Percentiles rank a stretch among this genome's conserved stretches.
Evolutionary conservation across 257 asterid species (phyloP).

Genomic region (Gynochthodes officinalis): DNA sequence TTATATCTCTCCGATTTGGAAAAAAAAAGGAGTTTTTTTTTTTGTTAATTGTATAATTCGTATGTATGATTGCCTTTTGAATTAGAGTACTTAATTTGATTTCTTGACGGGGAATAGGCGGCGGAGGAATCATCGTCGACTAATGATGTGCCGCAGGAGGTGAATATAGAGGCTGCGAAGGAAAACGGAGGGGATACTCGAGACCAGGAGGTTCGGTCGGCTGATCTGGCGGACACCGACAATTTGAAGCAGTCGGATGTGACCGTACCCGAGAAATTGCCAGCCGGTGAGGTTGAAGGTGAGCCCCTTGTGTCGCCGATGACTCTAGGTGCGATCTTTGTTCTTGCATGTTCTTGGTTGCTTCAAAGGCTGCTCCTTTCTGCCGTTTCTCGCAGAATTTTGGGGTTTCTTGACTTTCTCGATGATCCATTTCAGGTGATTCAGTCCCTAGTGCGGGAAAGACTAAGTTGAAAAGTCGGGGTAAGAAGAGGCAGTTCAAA

Average conservation of each 20-base stretch:
- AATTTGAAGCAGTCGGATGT: conserved; percentile 38
- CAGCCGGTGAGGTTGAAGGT: conserved; percentile 46
- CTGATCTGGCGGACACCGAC: conserved; percentile 54
- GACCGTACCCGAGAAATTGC: conserved; percentile 38
- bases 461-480: conserved; percentile 39
- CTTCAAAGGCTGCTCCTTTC: neutral
- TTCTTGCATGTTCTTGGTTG: conserved; percentile 13
- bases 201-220: conserved; percentile 54
- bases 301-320: conserved; percentile 26
- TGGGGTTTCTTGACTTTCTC: conserved; percentile 12
- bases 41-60: neutral
- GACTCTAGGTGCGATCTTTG: conserved; percentile 26
- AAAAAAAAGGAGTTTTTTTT: too few relatives aligned
- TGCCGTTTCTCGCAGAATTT: conserved; percentile 14
- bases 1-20: too few relatives aligned
- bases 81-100: neutral
- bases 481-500: conserved; percentile 54
- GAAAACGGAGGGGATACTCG: conserved; percentile 42
- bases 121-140: conserved; percentile 66
- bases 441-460: conserved; percentile 39
- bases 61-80: neutral
- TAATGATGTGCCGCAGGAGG: conserved; percentile 42
- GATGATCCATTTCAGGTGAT: conserved; percentile 34
- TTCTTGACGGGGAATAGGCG: conserved; percentile 41
- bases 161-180: conserved; percentile 25